Evolutionary conservation across 2,329 filamentous ascomycete genomes (phyloP).

Genomic region (Pyrenophora graminea): DNA sequence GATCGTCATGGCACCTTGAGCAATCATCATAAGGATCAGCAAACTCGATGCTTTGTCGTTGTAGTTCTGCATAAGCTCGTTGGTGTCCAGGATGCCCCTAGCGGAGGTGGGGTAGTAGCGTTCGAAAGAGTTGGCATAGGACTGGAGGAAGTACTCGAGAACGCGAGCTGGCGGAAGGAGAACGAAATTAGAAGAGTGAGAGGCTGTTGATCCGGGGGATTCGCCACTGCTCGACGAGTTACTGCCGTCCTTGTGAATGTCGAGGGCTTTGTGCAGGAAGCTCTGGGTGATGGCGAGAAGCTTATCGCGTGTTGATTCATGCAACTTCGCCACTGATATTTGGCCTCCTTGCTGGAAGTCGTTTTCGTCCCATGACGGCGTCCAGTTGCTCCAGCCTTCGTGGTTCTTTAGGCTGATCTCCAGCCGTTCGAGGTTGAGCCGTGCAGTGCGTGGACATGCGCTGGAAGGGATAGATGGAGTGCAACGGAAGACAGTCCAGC

Average conservation of each 20-base stretch:
- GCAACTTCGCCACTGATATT: constrained; percentile 54
- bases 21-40: constrained; percentile 72
- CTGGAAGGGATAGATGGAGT: constrained; percentile 54
- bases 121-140: constrained; percentile 68
- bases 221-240: constrained; percentile 49
- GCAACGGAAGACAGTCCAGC: constrained; percentile 59
- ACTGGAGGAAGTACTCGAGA: constrained; percentile 68
- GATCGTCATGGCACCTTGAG: constrained; percentile 69
- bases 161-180: constrained; percentile 68
- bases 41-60: constrained; percentile 69
- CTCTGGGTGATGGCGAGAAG: constrained; percentile 73
- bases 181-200: constrained; percentile 64
- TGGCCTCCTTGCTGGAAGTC: constrained; percentile 54
- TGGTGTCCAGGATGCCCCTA: constrained; percentile 65
- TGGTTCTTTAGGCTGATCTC: constrained; percentile 58
- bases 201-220: constrained; percentile 54
- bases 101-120: constrained; percentile 68
- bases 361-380: constrained; percentile 54
- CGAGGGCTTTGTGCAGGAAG: constrained; percentile 71
- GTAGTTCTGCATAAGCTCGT: constrained; percentile 65
- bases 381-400: constrained; percentile 58
- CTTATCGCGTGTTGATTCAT: constrained; percentile 65
- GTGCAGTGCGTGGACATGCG: constrained; percentile 56
- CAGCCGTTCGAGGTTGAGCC: constrained; percentile 56
- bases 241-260: constrained; percentile 64